Evolutionary conservation across 495 filamentous ascomycete species (phyloP).

Genomic region (Beverwykella pulmonaria): DNA sequence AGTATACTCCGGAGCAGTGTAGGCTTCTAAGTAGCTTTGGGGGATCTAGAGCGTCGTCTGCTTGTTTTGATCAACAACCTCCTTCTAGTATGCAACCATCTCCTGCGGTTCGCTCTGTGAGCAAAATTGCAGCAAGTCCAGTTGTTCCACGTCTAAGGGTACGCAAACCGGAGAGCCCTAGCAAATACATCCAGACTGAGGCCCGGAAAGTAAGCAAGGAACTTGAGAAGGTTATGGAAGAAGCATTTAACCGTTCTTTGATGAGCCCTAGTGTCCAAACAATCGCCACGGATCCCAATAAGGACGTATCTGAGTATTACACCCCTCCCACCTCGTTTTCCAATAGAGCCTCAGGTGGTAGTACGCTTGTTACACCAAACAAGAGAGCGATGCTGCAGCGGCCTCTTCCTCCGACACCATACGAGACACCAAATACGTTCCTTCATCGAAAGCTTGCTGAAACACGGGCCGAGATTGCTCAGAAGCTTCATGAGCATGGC

Average conservation of each 20-base stretch:
- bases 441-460: slow-evolving; percentile 58
- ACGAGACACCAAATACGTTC: slow-evolving; percentile 52
- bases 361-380: slow-evolving; percentile 22
- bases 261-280: slow-evolving; percentile 52
- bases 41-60: slow-evolving; percentile 1
- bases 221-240: slow-evolving; percentile 69
- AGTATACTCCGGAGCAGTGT: slow-evolving; percentile 35
- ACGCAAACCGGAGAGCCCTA: slow-evolving; percentile 50
- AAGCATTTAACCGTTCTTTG: slow-evolving; percentile 79
- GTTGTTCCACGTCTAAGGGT: slow-evolving; percentile 36
- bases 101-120: slow-evolving; percentile 23
- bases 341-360: slow-evolving; percentile 56
- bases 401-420: slow-evolving; percentile 45
- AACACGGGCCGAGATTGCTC: slow-evolving; percentile 58
- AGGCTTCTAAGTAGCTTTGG: slow-evolving; percentile 10
- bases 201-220: slow-evolving; percentile 68
- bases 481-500: slow-evolving; percentile 42
- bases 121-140: slow-evolving; percentile 20
- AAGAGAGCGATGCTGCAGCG: slow-evolving; percentile 31
- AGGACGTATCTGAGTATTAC: slow-evolving; percentile 41
- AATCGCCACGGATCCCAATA: slow-evolving; percentile 48
- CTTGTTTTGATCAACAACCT: slow-evolving; percentile 9
- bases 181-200: slow-evolving; percentile 61
- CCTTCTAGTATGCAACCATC: slow-evolving; percentile 5
- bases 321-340: slow-evolving; percentile 49